A percentile compares a stretch with the other conserved stretches of the same genome.
These are phyloP conservation scores for Candida endomychidarum DNA, from an alignment of 805 yeast genomes.

Conservation along the genomic window DNA sequence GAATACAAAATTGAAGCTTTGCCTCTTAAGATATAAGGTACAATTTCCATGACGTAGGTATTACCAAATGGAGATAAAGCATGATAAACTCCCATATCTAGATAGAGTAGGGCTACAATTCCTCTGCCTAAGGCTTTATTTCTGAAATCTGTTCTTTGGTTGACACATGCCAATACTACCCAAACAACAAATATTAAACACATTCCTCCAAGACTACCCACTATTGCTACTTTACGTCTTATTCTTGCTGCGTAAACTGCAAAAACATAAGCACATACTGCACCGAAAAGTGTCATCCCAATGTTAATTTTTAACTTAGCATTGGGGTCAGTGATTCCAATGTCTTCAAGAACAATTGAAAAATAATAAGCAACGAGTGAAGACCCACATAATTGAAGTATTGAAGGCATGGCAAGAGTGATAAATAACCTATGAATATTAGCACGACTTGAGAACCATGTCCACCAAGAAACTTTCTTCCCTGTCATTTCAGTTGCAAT, in stretches of 20 bases:
- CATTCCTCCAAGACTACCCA: conserved; percentile 25
- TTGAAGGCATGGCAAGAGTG: conserved; percentile 7
- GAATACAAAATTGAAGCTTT: conserved; percentile 28
- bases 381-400: conserved; percentile 41
- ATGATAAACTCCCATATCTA: conserved; percentile 21
- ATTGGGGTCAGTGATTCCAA: conserved; percentile 48
- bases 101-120: conserved; percentile 24
- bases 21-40: conserved; percentile 34
- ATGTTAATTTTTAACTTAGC: conserved; percentile 50
- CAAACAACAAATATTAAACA: conserved; percentile 19
- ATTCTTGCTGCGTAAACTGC: conserved; percentile 17
- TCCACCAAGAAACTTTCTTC: conserved; percentile 11
- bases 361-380: conserved; percentile 51
- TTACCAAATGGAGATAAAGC: conserved; percentile 34
- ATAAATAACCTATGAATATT: conserved; percentile 14
- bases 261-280: conserved; percentile 23
- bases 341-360: conserved; percentile 46
- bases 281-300: conserved; percentile 47
- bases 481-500: conserved; percentile 13
- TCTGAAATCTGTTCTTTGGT: conserved; percentile 15
- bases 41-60: conserved; percentile 28
- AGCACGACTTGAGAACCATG: conserved; percentile 10
- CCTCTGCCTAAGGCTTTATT: conserved; percentile 11
- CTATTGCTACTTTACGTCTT: conserved; percentile 25
- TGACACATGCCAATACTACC: conserved; percentile 21